Base-by-base conservation (phyloP, 768 basidiomycete genomes). In the Tulasnella sp. region DNA sequence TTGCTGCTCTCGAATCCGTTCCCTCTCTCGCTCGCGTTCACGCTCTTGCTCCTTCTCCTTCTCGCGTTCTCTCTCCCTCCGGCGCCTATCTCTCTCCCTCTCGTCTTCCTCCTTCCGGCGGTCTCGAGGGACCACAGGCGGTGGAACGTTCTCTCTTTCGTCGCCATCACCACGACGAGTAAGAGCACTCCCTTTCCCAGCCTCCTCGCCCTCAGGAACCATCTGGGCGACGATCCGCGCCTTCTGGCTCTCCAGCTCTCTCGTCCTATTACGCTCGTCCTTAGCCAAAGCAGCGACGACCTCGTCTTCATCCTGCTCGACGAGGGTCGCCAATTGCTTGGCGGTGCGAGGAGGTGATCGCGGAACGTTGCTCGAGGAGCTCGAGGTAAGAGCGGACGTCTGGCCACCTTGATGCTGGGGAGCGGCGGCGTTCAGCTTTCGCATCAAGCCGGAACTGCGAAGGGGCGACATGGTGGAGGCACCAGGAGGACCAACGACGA, bases 221-320 rank as follows among this genome's bases (percentile, higher is more conserved):
- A 95, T 95, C 82, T 95, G 92, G 65, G 92, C 91, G 1, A 96
- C 94, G 73, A 96, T 95, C 71, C 94, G 84, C 64, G 94, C 94
- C 81, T 96, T 96, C 81, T 95, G 94, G 12, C 87, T 87, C 79
- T 94, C 94, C 41, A 95, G 81, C 80, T 94, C 92, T 80, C 93
- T 90, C 22, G 40, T 75, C 67, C 74, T 40, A 42, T 67, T 75
- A 26, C 62, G 62, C 69, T 47, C 44, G 3, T 37, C 36, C 35
- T 69, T 73, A 3, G 22, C 62, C 42, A 73, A 32, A 32, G 22
- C 59, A 1, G 64, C 44, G 11, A 16, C 74, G 75, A 52, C 72
- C 71, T 32, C 76, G 69, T 44, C 78, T 75, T 40, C 80, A 83
- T 83, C 82, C 63, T 85, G 79, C 82, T 82, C 75, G 77, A 83